Percentiles rank a stretch among this genome's conserved stretches.
These are phyloP conservation scores for Apiospora pterosperma DNA, from an alignment of 2,329 filamentous ascomycete species.

Conservation along the genomic window DNA sequence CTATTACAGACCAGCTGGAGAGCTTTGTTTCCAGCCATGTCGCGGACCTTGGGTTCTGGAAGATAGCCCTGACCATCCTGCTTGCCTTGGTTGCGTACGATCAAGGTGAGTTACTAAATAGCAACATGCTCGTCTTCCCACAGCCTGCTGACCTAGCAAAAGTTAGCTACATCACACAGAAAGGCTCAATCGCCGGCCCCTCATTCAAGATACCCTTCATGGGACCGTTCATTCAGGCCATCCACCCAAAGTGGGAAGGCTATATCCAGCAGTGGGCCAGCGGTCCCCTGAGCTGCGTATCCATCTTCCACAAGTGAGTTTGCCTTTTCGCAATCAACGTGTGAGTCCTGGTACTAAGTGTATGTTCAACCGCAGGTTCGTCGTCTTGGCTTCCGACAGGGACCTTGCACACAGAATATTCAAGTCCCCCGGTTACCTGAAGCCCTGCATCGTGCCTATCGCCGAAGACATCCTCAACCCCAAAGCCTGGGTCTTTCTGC, in stretches of 20 bases:
- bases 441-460: constrained; percentile 75
- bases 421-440: constrained; percentile 71
- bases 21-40: background rate
- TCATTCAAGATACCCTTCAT: constrained; percentile 65
- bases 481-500: constrained; percentile 75
- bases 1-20: background rate
- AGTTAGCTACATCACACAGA: constrained; percentile 60
- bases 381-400: constrained; percentile 73
- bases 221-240: constrained; percentile 72
- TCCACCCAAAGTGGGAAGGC: constrained; percentile 68
- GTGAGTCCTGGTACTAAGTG: background rate
- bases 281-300: constrained; percentile 76
- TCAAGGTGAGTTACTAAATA: background rate
- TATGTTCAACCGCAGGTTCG: constrained; percentile 53
- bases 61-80: background rate
- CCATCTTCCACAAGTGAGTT: constrained; percentile 80
- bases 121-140: background rate
- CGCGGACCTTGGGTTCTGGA: background rate
- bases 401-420: constrained; percentile 80
- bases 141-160: background rate
- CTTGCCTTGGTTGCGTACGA: background rate
- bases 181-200: constrained; percentile 62
- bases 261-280: constrained; percentile 78
- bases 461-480: constrained; percentile 71
- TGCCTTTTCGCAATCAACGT: background rate